phyloP scores from a whole-genome alignment of 768 basidiomycete species.

The Termitomyces sp. region DNA sequence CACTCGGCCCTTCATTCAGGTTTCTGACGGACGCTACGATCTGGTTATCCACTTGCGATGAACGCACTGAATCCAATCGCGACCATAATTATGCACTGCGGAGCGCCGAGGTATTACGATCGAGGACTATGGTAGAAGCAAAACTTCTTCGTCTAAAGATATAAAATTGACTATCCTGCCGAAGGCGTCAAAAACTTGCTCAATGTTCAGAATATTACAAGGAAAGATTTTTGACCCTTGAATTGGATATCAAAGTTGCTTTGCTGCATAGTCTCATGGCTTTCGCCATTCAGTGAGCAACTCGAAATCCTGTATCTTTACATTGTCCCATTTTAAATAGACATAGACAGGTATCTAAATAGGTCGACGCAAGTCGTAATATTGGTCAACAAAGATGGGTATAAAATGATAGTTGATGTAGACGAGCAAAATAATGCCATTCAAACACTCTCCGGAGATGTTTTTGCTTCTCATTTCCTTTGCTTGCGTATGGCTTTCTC shows the following conservation, averaged over 20 bases:
- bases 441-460: neutral
- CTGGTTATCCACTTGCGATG: conserved; percentile 46
- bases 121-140: conserved; percentile 32
- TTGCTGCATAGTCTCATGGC: neutral
- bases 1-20: conserved; percentile 70
- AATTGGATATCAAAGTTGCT: neutral
- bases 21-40: conserved; percentile 68
- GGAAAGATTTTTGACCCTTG: conserved; percentile 15
- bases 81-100: conserved; percentile 19
- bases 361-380: neutral
- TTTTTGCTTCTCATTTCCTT: neutral
- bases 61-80: conserved; percentile 10
- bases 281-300: no score
- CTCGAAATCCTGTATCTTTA: neutral
- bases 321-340: neutral
- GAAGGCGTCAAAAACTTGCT: conserved; percentile 34
- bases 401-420: neutral
- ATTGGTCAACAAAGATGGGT: neutral
- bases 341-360: neutral
- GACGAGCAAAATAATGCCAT: neutral
- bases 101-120: conserved; percentile 36
- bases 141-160: neutral
- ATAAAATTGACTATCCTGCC: neutral
- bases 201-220: conserved; percentile 31
- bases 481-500: conserved; percentile 19